Percentiles rank a stretch among this genome's conserved stretches.
Conservation (phyloP, 805 yeast genomes). For the Candida schatavii region DNA sequence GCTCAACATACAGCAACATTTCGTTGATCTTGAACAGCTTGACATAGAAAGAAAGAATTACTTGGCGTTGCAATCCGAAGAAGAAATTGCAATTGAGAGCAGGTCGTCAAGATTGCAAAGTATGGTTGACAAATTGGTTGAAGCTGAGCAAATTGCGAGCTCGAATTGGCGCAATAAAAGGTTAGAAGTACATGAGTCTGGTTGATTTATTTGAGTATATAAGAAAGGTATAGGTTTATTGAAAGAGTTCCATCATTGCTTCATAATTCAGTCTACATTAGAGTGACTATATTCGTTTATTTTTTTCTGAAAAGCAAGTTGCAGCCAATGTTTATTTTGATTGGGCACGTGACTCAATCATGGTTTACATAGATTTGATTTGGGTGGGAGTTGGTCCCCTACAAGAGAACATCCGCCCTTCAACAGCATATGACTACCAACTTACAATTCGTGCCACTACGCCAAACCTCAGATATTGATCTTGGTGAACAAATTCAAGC, state of each 20-base stretch:
- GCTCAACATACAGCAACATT: constrained; percentile 8
- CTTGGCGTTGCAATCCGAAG: constrained; percentile 12
- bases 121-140: constrained; percentile 20
- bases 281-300: too few relatives aligned
- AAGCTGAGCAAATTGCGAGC: constrained; percentile 12
- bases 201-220: not conserved
- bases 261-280: too few relatives aligned
- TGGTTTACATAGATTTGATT: too few relatives aligned
- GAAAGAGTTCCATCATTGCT: too few relatives aligned
- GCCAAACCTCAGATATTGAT: constrained; percentile 43
- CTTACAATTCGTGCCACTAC: constrained; percentile 49
- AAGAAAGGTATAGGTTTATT: too few relatives aligned
- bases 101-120: constrained; percentile 20
- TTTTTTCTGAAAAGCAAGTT: too few relatives aligned
- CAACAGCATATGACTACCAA: constrained; percentile 36
- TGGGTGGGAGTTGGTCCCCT: too few relatives aligned
- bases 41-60: constrained; percentile 15
- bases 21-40: constrained; percentile 11
- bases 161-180: not conserved
- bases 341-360: too few relatives aligned
- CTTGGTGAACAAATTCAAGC: constrained; percentile 37
- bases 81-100: constrained; percentile 15
- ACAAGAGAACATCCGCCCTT: too few relatives aligned
- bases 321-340: too few relatives aligned
- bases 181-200: not conserved